Evolutionary conservation across 139 green algal genomes (phyloP).

Genomic region (Chlorella sp.): DNA sequence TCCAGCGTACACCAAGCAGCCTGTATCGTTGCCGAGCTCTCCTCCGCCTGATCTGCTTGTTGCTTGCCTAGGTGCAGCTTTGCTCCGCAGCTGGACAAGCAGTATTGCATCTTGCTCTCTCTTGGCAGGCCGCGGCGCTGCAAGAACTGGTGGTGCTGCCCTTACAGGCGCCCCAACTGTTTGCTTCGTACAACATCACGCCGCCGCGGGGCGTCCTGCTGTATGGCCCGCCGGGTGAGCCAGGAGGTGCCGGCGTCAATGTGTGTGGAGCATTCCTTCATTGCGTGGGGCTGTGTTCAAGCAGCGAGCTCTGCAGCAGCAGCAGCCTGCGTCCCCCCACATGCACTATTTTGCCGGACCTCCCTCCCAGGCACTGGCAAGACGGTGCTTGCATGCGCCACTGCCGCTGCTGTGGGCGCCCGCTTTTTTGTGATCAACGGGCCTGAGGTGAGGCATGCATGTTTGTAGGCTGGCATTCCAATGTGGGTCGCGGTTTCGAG

Average conservation of each 20-base stretch:
- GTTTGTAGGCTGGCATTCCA: background rate
- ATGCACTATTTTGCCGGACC: no score
- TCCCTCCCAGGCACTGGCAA: slow-evolving; percentile 82
- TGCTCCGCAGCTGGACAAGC: background rate
- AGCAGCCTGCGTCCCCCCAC: no score
- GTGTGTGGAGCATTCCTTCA: no score
- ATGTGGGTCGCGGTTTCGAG: no score
- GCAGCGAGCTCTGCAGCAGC: no score
- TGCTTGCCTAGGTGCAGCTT: no score
- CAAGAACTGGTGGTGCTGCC: slow-evolving; percentile 64
- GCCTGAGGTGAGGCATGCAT: slow-evolving; percentile 56
- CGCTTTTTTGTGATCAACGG: slow-evolving; percentile 85
- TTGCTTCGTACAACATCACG: slow-evolving; percentile 53
- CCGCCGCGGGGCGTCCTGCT: slow-evolving; percentile 84
- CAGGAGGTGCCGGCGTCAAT: no score
- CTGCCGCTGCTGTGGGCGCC: slow-evolving; percentile 66
- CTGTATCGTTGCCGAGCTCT: no score
- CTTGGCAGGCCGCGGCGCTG: slow-evolving; percentile 38
- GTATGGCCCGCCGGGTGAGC: slow-evolving; percentile 74
- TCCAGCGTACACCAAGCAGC: no score
- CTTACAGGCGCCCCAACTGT: slow-evolving; percentile 50
- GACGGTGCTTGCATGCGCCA: slow-evolving; percentile 78
- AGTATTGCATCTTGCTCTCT: background rate
- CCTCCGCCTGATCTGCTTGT: no score
- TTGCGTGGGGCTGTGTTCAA: no score